Percentiles rank a stretch among this genome's conserved stretches.
These are phyloP conservation scores for Simmondsia chinensis DNA, from an alignment of 148 eudicot species.

Conservation along the genomic window DNA sequence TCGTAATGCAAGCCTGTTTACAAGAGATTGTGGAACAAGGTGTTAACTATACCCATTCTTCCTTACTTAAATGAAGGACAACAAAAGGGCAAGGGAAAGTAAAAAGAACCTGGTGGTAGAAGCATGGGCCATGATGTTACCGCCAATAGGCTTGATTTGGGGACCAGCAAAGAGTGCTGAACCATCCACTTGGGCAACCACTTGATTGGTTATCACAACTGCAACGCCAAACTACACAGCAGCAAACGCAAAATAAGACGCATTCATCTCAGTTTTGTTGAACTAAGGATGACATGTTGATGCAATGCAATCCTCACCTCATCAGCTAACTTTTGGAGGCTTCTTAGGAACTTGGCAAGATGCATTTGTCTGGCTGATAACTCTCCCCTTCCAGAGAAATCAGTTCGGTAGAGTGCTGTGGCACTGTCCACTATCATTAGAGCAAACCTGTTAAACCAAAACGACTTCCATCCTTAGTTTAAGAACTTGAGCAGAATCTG, in stretches of 20 bases:
- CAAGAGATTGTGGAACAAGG: not conserved
- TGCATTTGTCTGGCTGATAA: slow-evolving; percentile 96
- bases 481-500: slow-evolving; percentile 1
- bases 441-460: slow-evolving; percentile 56
- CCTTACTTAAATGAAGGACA: not conserved
- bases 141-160: slow-evolving; percentile 92
- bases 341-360: slow-evolving; percentile 87
- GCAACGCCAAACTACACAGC: slow-evolving; percentile 84
- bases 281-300: not conserved
- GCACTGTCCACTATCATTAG: slow-evolving; percentile 98
- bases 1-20: slow-evolving; percentile 69
- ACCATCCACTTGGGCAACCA: slow-evolving; percentile 96
- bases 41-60: not conserved
- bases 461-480: not conserved
- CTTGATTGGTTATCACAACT: slow-evolving; percentile 94
- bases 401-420: slow-evolving; percentile 93
- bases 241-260: not conserved
- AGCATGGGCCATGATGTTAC: slow-evolving; percentile 98
- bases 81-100: not conserved
- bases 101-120: slow-evolving; percentile 80
- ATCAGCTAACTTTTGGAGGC: slow-evolving; percentile 96
- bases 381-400: slow-evolving; percentile 97
- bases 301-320: slow-evolving; percentile 36
- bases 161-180: slow-evolving; percentile 95
- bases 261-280: not conserved